Evolutionary conservation across 1,139 yeast species (phyloP).

Genomic region (Nakaseomyces bracarensis): DNA sequence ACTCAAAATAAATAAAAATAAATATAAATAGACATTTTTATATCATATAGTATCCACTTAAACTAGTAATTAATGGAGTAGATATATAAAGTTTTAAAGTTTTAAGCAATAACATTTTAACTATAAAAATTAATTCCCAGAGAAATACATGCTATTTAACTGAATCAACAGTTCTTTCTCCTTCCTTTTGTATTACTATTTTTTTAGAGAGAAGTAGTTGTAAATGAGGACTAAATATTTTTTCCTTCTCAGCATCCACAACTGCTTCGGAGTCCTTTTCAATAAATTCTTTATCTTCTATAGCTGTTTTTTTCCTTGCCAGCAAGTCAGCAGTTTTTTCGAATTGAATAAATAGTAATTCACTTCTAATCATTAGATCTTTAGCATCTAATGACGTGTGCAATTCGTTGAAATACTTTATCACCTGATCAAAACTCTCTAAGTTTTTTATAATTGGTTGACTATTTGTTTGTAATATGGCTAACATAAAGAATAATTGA

Average conservation of each 20-base stretch:
- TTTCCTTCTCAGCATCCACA: slow-evolving; percentile 13
- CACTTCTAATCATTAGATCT: slow-evolving; percentile 71
- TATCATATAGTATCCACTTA: too few relatives aligned
- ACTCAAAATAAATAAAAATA: too few relatives aligned
- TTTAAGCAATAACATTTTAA: too few relatives aligned
- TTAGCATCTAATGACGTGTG: slow-evolving; percentile 66
- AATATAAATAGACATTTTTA: too few relatives aligned
- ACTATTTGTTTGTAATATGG: slow-evolving; percentile 80
- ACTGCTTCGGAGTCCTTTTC: slow-evolving; percentile 15
- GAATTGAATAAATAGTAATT: slow-evolving; percentile 70
- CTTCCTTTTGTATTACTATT: slow-evolving; percentile 59
- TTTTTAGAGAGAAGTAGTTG: slow-evolving; percentile 52
- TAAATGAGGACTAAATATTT: slow-evolving; percentile 44
- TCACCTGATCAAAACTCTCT: slow-evolving; percentile 76
- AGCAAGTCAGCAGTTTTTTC: slow-evolving; percentile 69
- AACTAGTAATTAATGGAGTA: too few relatives aligned
- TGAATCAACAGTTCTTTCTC: slow-evolving; percentile 28
- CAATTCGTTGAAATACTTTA: slow-evolving; percentile 87
- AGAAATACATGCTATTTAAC: slow-evolving; percentile 13
- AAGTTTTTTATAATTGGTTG: slow-evolving; percentile 68
- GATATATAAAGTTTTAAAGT: too few relatives aligned
- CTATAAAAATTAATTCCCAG: not conserved
- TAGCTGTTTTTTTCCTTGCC: slow-evolving; percentile 14
- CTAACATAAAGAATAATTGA: slow-evolving; percentile 78
- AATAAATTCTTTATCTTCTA: slow-evolving; percentile 9